Conservation (phyloP, 257 asterid species). For the Solanum clarkiae region DNA sequence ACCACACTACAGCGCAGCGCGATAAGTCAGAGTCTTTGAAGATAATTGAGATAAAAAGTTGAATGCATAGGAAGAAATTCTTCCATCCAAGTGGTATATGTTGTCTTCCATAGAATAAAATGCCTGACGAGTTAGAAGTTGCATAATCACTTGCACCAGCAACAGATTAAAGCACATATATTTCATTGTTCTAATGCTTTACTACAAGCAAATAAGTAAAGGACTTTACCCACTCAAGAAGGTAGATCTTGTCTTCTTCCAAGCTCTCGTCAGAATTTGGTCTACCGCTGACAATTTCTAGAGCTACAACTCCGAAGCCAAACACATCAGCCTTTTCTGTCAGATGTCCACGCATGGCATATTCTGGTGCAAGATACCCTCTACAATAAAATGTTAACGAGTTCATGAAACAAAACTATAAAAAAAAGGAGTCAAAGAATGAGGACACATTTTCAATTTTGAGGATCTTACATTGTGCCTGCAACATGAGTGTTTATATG, state of each 20-base stretch:
- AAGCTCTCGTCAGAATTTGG: conserved; percentile 43
- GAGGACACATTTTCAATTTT: not conserved
- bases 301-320: conserved; percentile 63
- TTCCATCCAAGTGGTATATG: not conserved
- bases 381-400: conserved; percentile 7
- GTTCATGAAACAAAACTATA: not conserved
- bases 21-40: not conserved
- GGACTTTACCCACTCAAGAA: conserved; percentile 62
- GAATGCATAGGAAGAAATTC: not conserved
- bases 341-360: conserved; percentile 68
- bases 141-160: not conserved
- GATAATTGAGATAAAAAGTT: not conserved
- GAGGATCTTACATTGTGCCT: conserved; percentile 60
- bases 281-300: conserved; percentile 57
- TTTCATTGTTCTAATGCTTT: not conserved
- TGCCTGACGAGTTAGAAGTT: not conserved
- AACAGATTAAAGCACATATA: too few species aligned
- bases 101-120: not conserved
- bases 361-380: conserved; percentile 78
- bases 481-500: conserved; percentile 86
- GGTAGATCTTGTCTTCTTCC: conserved; percentile 44
- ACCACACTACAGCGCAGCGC: not conserved
- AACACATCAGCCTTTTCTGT: conserved; percentile 64
- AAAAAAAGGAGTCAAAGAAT: not conserved
- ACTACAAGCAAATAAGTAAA: not conserved